phyloP scores from a whole-genome alignment of 306 rosid genomes.

The Sindora glabra region DNA sequence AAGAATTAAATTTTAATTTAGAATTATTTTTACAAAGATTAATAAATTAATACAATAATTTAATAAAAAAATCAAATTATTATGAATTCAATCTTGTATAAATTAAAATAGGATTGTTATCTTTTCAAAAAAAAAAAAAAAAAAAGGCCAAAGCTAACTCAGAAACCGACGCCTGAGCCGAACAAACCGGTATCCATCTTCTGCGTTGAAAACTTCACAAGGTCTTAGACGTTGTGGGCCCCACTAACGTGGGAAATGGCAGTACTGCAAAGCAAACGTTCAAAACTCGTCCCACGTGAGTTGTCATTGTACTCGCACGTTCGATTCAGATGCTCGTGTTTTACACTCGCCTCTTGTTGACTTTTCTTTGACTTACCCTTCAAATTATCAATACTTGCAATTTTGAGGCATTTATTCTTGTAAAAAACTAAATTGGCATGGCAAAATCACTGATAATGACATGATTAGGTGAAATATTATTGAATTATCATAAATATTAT shows the following conservation, averaged over 20 bases:
- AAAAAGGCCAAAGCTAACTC: neutral
- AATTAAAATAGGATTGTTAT: no score
- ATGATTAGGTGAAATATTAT: no score
- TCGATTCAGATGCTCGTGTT: neutral
- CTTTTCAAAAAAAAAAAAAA: neutral
- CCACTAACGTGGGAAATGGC: neutral
- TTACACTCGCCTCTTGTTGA: neutral
- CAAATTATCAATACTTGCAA: neutral
- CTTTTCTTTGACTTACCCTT: neutral
- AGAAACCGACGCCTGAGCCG: no score
- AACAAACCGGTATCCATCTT: neutral
- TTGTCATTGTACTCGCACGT: neutral
- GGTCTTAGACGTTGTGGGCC: neutral
- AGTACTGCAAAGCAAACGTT: neutral
- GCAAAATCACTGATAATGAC: no score
- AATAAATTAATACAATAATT: no score
- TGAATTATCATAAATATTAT: no score
- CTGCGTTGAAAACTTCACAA: neutral
- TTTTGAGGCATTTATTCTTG: neutral
- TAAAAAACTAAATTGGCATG: no score
- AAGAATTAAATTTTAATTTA: no score
- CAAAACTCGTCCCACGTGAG: neutral
- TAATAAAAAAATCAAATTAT: no score
- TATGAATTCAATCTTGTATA: no score
- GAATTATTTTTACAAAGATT: no score